Percentiles rank a stretch among this genome's conserved stretches.
Conservation (phyloP, 306 rosid species). For the Gillenia trifoliata region DNA sequence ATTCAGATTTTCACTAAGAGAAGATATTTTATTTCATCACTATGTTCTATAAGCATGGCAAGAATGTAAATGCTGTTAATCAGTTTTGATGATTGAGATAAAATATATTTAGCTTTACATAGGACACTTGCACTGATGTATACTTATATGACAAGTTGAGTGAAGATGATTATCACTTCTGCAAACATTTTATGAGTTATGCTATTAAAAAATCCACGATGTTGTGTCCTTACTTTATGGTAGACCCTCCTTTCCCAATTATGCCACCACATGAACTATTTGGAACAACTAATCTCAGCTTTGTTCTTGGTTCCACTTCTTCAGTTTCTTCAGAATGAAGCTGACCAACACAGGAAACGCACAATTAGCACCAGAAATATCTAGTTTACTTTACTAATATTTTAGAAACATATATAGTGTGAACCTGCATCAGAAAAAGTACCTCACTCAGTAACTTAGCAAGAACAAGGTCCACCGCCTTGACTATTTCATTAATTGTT, state of each 20-base stretch:
- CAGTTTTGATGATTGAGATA: too few species aligned
- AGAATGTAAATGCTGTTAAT: too few species aligned
- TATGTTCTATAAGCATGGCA: neutral
- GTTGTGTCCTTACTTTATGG: slow-evolving; percentile 65
- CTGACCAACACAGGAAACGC: slow-evolving; percentile 32
- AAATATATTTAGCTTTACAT: too few species aligned
- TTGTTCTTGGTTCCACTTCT: slow-evolving; percentile 79
- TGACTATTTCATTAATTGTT: slow-evolving; percentile 60
- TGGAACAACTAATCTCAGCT: slow-evolving; percentile 91
- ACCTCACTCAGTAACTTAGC: slow-evolving; percentile 95
- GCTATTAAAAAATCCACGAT: slow-evolving; percentile 9
- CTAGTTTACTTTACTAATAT: neutral
- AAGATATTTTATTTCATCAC: too few species aligned
- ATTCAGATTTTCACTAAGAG: too few species aligned
- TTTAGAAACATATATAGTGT: slow-evolving; percentile 6
- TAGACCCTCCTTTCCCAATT: slow-evolving; percentile 98
- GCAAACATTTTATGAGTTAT: too few species aligned
- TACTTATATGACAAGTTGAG: too few species aligned
- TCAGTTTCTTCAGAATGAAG: slow-evolving; percentile 77
- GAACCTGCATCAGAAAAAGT: slow-evolving; percentile 22
- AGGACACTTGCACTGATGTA: too few species aligned
- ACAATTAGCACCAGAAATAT: slow-evolving; percentile 20
- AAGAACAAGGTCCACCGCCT: slow-evolving; percentile 88
- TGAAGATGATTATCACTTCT: too few species aligned
- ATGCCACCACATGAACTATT: slow-evolving; percentile 98